Evolutionary conservation across 2,329 filamentous ascomycete species (phyloP).

Genomic region (Fusarium dlaminii): DNA sequence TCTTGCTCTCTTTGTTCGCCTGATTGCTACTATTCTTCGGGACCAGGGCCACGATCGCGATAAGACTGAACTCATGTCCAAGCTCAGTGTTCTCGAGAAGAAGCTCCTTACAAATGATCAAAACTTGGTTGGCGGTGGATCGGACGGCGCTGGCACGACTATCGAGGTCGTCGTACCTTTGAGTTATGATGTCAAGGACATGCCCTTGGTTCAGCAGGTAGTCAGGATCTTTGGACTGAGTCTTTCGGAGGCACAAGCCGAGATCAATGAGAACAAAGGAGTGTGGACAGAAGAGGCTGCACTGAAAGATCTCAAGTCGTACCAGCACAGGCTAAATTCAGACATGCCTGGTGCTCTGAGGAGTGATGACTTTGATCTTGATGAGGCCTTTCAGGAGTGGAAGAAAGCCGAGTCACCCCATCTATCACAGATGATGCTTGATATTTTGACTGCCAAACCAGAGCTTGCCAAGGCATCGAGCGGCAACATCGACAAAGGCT

Average conservation of each 20-base stretch:
- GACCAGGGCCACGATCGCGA: constrained; percentile 88
- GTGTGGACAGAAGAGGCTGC: constrained; percentile 93
- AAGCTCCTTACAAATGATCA: constrained; percentile 95
- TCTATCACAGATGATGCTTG: constrained; percentile 91
- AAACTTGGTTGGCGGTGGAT: constrained; percentile 66
- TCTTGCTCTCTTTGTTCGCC: constrained; percentile 90
- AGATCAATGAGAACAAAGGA: constrained; percentile 83
- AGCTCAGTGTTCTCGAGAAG: constrained; percentile 84
- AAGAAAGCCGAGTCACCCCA: constrained; percentile 89
- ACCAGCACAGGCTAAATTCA: constrained; percentile 87
- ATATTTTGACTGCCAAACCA: constrained; percentile 86
- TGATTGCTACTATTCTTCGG: constrained; percentile 81
- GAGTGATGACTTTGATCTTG: constrained; percentile 87
- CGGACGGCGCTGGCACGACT: constrained; percentile 56
- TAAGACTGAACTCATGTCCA: constrained; percentile 82
- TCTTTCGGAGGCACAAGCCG: constrained; percentile 81
- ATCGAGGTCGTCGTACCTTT: constrained; percentile 85
- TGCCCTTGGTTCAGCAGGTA: constrained; percentile 90
- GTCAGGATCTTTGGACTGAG: constrained; percentile 85
- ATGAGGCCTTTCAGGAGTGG: constrained; percentile 90
- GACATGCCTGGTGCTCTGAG: constrained; percentile 80
- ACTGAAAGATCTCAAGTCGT: constrained; percentile 89
- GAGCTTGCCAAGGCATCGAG: constrained; percentile 82
- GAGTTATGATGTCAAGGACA: constrained; percentile 94
- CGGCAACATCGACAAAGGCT: constrained; percentile 63